These are phyloP conservation scores for Podosphaera fusca DNA, from an alignment of 2,329 filamentous ascomycete genomes.

Conservation along the genomic window DNA sequence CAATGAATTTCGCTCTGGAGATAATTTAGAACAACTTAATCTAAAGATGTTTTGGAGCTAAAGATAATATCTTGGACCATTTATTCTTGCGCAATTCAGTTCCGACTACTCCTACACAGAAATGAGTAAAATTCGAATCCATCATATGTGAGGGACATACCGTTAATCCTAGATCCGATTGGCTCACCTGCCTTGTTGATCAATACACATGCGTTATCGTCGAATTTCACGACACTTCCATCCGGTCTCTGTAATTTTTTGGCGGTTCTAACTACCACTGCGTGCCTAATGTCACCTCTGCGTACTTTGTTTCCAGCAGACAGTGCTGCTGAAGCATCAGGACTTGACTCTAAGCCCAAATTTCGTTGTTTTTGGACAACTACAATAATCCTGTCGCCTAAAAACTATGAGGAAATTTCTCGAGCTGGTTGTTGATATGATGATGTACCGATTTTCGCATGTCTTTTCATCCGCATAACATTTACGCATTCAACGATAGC, in stretches of 20 bases:
- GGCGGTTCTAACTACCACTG: slow-evolving; percentile 75
- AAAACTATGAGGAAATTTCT: not conserved
- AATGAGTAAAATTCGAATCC: slow-evolving; percentile 4
- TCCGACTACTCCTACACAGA: slow-evolving; percentile 51
- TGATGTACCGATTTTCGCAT: slow-evolving; percentile 62
- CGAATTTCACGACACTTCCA: slow-evolving; percentile 77
- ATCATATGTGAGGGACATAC: slow-evolving; percentile 18
- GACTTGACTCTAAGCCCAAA: slow-evolving; percentile 41
- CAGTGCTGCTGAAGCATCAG: slow-evolving; percentile 47
- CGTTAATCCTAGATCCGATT: slow-evolving; percentile 77
- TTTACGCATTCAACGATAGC: slow-evolving; percentile 91
- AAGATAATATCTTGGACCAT: slow-evolving; percentile 94
- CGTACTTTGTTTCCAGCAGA: slow-evolving; percentile 77
- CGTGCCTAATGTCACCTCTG: slow-evolving; percentile 87
- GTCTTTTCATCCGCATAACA: slow-evolving; percentile 72
- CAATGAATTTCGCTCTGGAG: too few relatives aligned
- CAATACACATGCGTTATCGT: slow-evolving; percentile 93
- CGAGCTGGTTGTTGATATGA: not conserved
- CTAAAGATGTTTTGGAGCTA: slow-evolving; percentile 66
- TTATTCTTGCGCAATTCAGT: slow-evolving; percentile 73
- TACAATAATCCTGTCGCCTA: slow-evolving; percentile 89
- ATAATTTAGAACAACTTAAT: not conserved
- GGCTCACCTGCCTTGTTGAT: slow-evolving; percentile 95
- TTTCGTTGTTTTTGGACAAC: slow-evolving; percentile 91
- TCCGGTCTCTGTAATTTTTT: slow-evolving; percentile 75